Evolutionary conservation across 2,329 filamentous ascomycete species (phyloP).

Genomic region (Verruconis gallopava): DNA sequence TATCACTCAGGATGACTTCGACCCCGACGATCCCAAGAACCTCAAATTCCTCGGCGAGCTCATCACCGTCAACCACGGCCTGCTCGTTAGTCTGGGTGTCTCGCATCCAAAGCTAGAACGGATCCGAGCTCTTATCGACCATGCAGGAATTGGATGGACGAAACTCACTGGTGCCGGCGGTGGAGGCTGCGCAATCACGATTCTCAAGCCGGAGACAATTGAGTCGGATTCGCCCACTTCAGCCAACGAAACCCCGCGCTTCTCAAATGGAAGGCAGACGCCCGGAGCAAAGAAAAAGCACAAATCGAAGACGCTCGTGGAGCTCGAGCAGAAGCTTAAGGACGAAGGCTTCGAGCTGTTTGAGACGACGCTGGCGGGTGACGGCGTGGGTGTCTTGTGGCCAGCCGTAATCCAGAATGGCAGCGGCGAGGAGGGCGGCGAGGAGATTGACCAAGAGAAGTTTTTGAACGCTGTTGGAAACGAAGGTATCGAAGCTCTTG

Average conservation of each 20-base stretch:
- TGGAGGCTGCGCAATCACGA: slow-evolving; percentile 87
- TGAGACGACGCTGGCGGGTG: slow-evolving; percentile 78
- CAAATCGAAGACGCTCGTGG: slow-evolving; percentile 33
- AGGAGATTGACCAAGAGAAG: slow-evolving; percentile 85
- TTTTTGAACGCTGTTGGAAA: slow-evolving; percentile 75
- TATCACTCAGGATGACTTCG: slow-evolving; percentile 50
- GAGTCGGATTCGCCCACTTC: neutral
- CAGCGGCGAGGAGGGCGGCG: slow-evolving; percentile 66
- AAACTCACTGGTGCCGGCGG: slow-evolving; percentile 94
- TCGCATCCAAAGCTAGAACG: slow-evolving; percentile 89
- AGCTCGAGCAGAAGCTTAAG: slow-evolving; percentile 48
- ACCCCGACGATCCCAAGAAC: slow-evolving; percentile 48
- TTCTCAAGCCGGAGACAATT: slow-evolving; percentile 53
- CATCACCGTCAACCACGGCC: slow-evolving; percentile 86
- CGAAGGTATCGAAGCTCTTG: slow-evolving; percentile 74
- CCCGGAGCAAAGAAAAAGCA: slow-evolving; percentile 14
- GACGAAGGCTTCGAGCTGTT: slow-evolving; percentile 65
- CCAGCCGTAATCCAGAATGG: slow-evolving; percentile 83
- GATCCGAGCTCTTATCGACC: slow-evolving; percentile 71
- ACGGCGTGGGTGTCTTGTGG: slow-evolving; percentile 89
- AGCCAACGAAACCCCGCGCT: neutral
- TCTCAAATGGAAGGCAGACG: neutral
- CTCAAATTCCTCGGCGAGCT: slow-evolving; percentile 72
- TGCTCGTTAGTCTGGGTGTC: slow-evolving; percentile 81
- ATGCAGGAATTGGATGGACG: slow-evolving; percentile 85